Base-by-base conservation (phyloP, 129 eudicot genomes). In the Silybum marianum region DNA sequence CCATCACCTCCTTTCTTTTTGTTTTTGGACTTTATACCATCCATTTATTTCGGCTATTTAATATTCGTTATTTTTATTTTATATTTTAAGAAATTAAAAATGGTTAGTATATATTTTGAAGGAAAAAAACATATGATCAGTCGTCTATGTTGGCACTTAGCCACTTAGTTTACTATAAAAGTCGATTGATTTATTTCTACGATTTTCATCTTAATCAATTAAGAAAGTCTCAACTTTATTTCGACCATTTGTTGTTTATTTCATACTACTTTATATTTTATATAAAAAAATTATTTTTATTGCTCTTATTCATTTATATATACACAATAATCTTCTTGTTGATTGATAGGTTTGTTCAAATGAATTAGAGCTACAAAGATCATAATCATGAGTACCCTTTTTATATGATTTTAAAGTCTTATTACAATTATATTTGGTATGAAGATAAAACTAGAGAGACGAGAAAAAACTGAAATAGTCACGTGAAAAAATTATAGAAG, bases 1-100 rank as follows among this genome's bases (percentile, higher is more conserved):
- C 90, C 81, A 76, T 86, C 85, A 76, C 80, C 19, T 69, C 58
- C 63, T 75, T 62, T 73, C 60, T 76, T 39, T 76, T 18, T 38
- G 16, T 79, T 63, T 78, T 60, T 72, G 74, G 74, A 40, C 48
- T 73, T 68, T 65, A 74, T 73, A 36, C 48, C 19, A 60, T 60
- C 22, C 3, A 60, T 48, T 48, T 48, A 48, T 48, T 48, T 48
- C 60, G 19, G n/a, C 4, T 3, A 48, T 48, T 48, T 48, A 48
- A 48, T 48, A 46, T 46, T 46, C 18, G 1, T 10, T 65, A 36
- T 32, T 32, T 32, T 32, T 32, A 32, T 32, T 32, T 32, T 6
- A 32, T 36, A 21, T 34, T 77, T 63, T 62, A 60, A 21, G 19
- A 39, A 34, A 81, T 18, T 11, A 26, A 81, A 42, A 44, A 42